Evolutionary conservation across 495 filamentous ascomycete species (phyloP).

Genomic region (Xylaria palmicola): DNA sequence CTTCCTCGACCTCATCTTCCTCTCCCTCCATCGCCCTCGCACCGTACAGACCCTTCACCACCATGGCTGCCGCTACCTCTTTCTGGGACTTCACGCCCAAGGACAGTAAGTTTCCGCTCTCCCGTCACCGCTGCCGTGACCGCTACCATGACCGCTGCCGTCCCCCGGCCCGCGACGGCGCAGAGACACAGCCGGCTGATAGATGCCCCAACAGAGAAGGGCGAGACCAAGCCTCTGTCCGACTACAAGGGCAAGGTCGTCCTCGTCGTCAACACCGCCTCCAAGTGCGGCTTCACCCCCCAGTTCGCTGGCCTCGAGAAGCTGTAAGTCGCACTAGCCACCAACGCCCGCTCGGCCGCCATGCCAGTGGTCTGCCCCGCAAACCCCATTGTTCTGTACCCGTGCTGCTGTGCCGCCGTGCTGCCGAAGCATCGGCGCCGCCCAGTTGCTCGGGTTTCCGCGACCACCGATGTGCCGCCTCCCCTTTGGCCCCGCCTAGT

Average conservation of each 20-base stretch:
- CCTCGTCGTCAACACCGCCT: slow-evolving; percentile 96
- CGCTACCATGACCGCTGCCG: too few species aligned
- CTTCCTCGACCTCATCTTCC: not conserved
- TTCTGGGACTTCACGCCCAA: slow-evolving; percentile 91
- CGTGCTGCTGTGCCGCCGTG: not conserved
- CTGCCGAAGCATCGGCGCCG: not conserved
- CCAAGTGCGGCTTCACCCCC: slow-evolving; percentile 98
- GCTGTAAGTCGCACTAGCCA: slow-evolving; percentile 38
- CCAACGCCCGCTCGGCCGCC: not conserved
- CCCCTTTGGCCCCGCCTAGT: too few species aligned
- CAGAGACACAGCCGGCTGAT: not conserved
- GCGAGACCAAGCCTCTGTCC: slow-evolving; percentile 64
- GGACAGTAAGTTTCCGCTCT: slow-evolving; percentile 62
- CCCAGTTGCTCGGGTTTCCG: not conserved
- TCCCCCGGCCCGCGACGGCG: not conserved
- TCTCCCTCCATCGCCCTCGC: not conserved
- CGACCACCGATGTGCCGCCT: not conserved
- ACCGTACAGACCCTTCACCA: slow-evolving; percentile 29
- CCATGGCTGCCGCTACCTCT: slow-evolving; percentile 83
- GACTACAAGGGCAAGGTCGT: slow-evolving; percentile 85
- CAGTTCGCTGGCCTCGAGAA: slow-evolving; percentile 91
- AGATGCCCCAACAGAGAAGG: slow-evolving; percentile 60
- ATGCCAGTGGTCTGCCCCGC: not conserved
- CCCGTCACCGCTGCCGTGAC: too few species aligned
- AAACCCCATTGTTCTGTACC: not conserved